Conservation (phyloP, 2,329 filamentous ascomycete genomes). For the Xylariaceae sp. region DNA sequence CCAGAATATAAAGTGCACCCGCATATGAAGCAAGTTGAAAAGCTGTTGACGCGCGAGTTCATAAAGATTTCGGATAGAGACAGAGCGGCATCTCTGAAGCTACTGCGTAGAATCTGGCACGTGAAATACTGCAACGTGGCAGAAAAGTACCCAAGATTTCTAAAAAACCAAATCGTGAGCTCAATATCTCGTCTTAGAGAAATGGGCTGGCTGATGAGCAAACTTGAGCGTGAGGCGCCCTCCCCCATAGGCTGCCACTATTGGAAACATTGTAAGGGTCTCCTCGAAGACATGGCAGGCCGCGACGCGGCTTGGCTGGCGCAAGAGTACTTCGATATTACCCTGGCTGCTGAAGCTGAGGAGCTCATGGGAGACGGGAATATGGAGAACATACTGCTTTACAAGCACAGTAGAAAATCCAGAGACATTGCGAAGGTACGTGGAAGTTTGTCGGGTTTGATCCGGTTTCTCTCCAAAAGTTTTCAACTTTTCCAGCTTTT, state of each 20-base stretch:
- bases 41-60: background rate
- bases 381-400: slow-evolving; percentile 10
- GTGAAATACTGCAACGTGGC: background rate
- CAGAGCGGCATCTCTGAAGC: background rate
- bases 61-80: background rate
- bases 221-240: background rate
- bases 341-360: background rate
- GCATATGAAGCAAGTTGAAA: background rate
- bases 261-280: background rate
- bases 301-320: background rate
- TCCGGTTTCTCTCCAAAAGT: background rate
- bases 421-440: slow-evolving; percentile 8
- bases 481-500: no score
- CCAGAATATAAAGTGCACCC: no score
- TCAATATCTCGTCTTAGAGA: slow-evolving; percentile 17
- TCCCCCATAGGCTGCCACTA: background rate
- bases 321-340: slow-evolving; percentile 4
- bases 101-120: background rate
- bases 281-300: slow-evolving; percentile 8
- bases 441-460: background rate
- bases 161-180: background rate
- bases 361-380: background rate
- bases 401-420: background rate
- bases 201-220: slow-evolving; percentile 19
- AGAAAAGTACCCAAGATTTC: background rate